These are phyloP conservation scores for Nothophaeocryptopus gaeumannii DNA, from an alignment of 2,329 filamentous ascomycete species.

Conservation along the genomic window DNA sequence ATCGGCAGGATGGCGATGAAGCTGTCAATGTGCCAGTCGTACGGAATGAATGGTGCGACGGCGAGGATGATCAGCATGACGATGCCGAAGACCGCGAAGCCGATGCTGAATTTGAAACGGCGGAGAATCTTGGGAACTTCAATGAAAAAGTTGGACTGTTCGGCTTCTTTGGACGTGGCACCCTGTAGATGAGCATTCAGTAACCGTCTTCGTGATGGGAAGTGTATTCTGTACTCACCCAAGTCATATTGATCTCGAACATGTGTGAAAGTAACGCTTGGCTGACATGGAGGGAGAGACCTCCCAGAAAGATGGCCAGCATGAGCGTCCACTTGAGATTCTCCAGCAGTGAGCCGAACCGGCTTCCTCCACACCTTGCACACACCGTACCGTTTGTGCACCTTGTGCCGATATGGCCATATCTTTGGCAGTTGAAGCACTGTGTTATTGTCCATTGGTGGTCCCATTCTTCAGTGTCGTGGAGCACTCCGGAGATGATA, in stretches of 20 bases:
- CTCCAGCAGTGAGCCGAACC: conserved; percentile 51
- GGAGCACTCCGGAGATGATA: too few relatives aligned
- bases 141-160: conserved; percentile 80
- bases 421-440: too few relatives aligned
- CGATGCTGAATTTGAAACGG: conserved; percentile 72
- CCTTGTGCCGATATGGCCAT: too few relatives aligned
- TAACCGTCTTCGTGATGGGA: background rate
- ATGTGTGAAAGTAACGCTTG: conserved; percentile 78
- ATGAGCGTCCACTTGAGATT: conserved; percentile 64
- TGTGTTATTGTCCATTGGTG: too few relatives aligned
- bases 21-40: conserved; percentile 48
- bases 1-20: conserved; percentile 72
- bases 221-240: conserved; percentile 41
- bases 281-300: conserved; percentile 74
- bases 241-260: conserved; percentile 81
- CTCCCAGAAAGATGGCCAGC: conserved; percentile 78
- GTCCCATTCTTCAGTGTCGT: too few relatives aligned
- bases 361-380: too few relatives aligned
- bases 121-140: conserved; percentile 76
- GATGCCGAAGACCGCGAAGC: conserved; percentile 59
- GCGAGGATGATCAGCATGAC: conserved; percentile 64
- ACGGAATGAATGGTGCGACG: conserved; percentile 61
- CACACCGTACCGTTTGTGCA: too few relatives aligned
- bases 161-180: conserved; percentile 77
- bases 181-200: conserved; percentile 40